These are phyloP conservation scores for Trametes pubescens DNA, from an alignment of 1,284 basidiomycete genomes.

Conservation along the genomic window DNA sequence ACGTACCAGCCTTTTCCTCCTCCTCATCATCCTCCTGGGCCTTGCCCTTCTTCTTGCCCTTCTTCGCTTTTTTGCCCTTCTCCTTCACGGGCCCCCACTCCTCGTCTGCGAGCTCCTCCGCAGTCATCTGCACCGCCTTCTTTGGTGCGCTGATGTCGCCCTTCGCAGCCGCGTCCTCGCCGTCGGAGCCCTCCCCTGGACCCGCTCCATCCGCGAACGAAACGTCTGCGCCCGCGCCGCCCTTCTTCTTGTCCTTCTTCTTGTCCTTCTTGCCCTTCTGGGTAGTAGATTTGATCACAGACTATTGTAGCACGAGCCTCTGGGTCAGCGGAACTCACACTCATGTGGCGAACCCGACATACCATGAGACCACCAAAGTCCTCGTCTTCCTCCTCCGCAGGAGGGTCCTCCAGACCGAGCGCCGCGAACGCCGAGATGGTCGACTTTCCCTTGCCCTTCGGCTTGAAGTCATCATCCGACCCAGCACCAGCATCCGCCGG, in stretches of 20 bases:
- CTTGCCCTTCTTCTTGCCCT: slow-evolving; percentile 65
- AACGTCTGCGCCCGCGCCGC: slow-evolving; percentile 44
- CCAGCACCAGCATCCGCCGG: slow-evolving; percentile 47
- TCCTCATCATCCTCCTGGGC: slow-evolving; percentile 50
- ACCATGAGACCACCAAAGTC: slow-evolving; percentile 90
- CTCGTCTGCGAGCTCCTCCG: slow-evolving; percentile 72
- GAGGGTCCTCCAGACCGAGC: slow-evolving; percentile 56
- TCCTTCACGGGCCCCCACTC: slow-evolving; percentile 70
- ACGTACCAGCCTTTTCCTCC: slow-evolving; percentile 40
- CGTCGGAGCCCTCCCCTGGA: slow-evolving; percentile 47
- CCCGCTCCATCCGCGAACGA: slow-evolving; percentile 46
- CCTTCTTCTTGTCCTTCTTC: slow-evolving; percentile 68
- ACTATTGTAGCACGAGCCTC: slow-evolving; percentile 33
- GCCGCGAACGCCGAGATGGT: slow-evolving; percentile 64
- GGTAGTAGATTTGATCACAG: slow-evolving; percentile 59
- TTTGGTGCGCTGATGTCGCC: slow-evolving; percentile 49
- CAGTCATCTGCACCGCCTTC: slow-evolving; percentile 58
- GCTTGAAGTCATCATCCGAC: slow-evolving; percentile 51
- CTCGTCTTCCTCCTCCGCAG: slow-evolving; percentile 73
- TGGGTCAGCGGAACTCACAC: slow-evolving; percentile 2
- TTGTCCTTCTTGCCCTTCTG: slow-evolving; percentile 68
- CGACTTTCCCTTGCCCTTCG: slow-evolving; percentile 39
- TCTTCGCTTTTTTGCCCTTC: slow-evolving; percentile 62
- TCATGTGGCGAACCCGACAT: slow-evolving; percentile 38
- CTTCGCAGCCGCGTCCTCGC: slow-evolving; percentile 45